phyloP scores from a whole-genome alignment of 306 rosid species.

The Leucaena leucocephala region DNA sequence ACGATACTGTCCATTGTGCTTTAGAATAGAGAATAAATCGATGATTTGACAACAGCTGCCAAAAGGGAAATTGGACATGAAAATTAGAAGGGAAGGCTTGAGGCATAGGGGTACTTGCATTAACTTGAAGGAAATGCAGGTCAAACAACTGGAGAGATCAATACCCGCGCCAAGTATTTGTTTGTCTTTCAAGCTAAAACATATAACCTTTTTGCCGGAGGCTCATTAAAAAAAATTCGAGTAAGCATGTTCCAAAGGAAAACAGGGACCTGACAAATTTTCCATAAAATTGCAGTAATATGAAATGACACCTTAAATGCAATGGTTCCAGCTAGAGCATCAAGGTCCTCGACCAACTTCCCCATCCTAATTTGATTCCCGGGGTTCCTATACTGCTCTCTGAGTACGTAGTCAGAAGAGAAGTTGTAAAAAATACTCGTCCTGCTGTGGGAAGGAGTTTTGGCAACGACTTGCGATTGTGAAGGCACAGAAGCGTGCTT shows the following conservation, averaged over 20 bases:
- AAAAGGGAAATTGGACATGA: background rate
- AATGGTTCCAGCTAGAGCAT: slow-evolving; percentile 89
- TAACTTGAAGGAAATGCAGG: background rate
- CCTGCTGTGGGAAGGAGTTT: slow-evolving; percentile 62
- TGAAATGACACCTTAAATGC: slow-evolving; percentile 59
- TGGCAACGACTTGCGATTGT: slow-evolving; percentile 35
- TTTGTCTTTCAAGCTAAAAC: background rate
- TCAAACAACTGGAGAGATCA: background rate
- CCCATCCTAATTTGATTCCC: slow-evolving; percentile 81
- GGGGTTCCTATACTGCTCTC: slow-evolving; percentile 85
- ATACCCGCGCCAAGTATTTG: background rate
- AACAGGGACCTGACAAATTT: background rate
- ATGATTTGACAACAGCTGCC: background rate
- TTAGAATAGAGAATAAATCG: background rate
- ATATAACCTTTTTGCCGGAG: background rate
- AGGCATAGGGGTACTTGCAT: background rate
- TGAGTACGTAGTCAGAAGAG: slow-evolving; percentile 67
- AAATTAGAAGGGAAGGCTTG: background rate
- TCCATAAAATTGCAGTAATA: background rate
- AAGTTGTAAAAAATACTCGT: slow-evolving; percentile 66
- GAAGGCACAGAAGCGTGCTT: slow-evolving; percentile 5
- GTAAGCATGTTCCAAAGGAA: background rate
- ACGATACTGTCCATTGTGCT: background rate
- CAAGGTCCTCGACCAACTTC: slow-evolving; percentile 84
- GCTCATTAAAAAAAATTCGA: background rate